These are phyloP conservation scores for Singerocomus inundabilis DNA, from an alignment of 1,284 basidiomycete genomes.

Conservation along the genomic window DNA sequence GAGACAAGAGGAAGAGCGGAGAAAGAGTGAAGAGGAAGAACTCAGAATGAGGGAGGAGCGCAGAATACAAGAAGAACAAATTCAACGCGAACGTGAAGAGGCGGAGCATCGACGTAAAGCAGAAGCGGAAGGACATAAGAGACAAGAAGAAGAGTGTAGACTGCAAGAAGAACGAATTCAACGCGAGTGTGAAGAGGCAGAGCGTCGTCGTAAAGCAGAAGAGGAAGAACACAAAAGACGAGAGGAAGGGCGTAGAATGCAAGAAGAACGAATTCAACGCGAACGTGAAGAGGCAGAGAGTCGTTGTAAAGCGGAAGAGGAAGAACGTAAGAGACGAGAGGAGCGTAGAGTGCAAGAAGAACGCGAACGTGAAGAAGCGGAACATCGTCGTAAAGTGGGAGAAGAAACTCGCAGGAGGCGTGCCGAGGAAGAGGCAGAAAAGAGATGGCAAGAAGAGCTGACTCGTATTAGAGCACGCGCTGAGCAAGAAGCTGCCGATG, in stretches of 20 bases:
- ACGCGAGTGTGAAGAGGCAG: neutral
- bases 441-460: constrained; percentile 33
- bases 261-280: constrained; percentile 1
- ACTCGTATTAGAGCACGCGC: constrained; percentile 30
- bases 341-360: constrained; percentile 18
- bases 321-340: constrained; percentile 22
- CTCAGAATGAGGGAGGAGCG: constrained; percentile 17
- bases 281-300: too few species aligned
- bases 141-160: constrained; percentile 5
- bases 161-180: neutral
- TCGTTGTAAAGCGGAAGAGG: constrained; percentile 12
- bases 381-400: constrained; percentile 16
- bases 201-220: neutral
- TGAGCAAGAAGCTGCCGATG: constrained; percentile 35
- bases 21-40: constrained; percentile 17
- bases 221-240: constrained; percentile 9
- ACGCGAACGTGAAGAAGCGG: constrained; percentile 21
- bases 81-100: neutral
- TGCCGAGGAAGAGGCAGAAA: constrained; percentile 32
- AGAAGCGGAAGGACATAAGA: constrained; percentile 10
- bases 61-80: constrained; percentile 9
- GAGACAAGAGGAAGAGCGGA: constrained; percentile 22
- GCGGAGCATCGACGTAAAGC: neutral
- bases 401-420: constrained; percentile 8
- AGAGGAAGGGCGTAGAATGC: constrained; percentile 6